Conservation (phyloP, 371 early-diverging fungal genomes). For the Mortierella sp. region DNA sequence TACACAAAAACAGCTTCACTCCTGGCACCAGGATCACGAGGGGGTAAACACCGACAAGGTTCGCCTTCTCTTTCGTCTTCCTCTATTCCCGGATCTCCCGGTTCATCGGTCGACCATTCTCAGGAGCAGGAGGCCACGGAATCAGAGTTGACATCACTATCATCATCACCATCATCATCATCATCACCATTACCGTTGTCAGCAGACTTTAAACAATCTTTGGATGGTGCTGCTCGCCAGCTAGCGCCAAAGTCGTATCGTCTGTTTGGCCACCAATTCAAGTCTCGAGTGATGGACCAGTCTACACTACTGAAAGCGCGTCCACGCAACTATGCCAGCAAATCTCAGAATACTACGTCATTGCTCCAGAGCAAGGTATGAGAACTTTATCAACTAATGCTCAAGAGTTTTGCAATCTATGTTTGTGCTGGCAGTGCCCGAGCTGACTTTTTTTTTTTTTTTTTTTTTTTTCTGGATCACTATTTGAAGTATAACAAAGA, state of each 20-base stretch:
- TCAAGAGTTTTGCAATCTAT: neutral
- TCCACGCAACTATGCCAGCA: constrained; percentile 41
- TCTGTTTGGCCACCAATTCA: too few species aligned
- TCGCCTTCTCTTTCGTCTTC: neutral
- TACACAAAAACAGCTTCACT: constrained; percentile 32
- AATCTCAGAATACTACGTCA: constrained; percentile 26
- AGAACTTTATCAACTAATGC: neutral
- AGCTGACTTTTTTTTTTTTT: neutral
- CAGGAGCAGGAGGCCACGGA: constrained; percentile 7
- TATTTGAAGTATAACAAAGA: constrained; percentile 33
- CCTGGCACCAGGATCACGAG: constrained; percentile 15
- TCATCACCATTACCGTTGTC: neutral
- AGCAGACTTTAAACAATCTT: neutral
- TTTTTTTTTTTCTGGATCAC: too few species aligned
- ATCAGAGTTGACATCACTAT: neutral
- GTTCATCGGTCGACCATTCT: constrained; percentile 4
- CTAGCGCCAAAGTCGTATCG: neutral
- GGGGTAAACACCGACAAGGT: neutral
- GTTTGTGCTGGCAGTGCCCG: neutral
- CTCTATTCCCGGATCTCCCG: neutral
- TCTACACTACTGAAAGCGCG: constrained; percentile 30
- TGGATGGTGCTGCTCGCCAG: neutral
- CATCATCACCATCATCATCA: constrained; percentile 14
- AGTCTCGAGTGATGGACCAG: constrained; percentile 14
- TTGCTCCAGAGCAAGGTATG: constrained; percentile 47